phyloP scores from a whole-genome alignment of 257 asterid genomes.

The Nicotiana noctiflora region DNA sequence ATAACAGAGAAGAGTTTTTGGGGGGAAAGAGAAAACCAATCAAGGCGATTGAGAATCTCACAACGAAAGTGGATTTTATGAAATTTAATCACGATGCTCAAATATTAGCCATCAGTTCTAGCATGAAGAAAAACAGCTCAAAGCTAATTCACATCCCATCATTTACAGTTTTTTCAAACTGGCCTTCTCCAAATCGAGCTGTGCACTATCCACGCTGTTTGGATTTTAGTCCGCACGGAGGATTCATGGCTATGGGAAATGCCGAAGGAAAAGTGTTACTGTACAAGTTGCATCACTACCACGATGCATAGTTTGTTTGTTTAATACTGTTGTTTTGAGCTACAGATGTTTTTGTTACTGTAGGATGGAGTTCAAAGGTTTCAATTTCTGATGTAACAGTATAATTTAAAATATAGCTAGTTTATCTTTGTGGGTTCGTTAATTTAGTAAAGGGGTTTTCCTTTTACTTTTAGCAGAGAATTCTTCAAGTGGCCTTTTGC shows the following conservation, averaged over 20 bases:
- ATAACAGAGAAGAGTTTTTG: slow-evolving; percentile 53
- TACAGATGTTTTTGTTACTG: not conserved
- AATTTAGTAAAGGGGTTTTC: not conserved
- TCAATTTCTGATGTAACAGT: not conserved
- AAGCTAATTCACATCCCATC: slow-evolving; percentile 75
- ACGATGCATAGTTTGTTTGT: slow-evolving; percentile 42
- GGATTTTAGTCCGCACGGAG: slow-evolving; percentile 93
- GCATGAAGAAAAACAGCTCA: slow-evolving; percentile 76
- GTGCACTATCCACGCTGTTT: slow-evolving; percentile 57
- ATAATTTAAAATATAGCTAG: not conserved
- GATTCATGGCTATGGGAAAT: slow-evolving; percentile 82
- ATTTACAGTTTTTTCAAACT: slow-evolving; percentile 69
- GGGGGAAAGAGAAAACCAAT: slow-evolving; percentile 83
- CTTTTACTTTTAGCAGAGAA: not conserved
- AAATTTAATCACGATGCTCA: slow-evolving; percentile 70
- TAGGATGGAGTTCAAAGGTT: not conserved
- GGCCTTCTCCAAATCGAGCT: slow-evolving; percentile 54
- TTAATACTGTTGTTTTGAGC: not conserved
- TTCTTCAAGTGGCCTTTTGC: not conserved
- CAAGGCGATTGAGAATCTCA: slow-evolving; percentile 66
- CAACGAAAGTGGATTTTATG: slow-evolving; percentile 70
- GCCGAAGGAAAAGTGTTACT: slow-evolving; percentile 74
- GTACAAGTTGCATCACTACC: slow-evolving; percentile 88
- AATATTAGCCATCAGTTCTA: slow-evolving; percentile 71
- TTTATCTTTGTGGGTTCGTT: not conserved